A percentile compares a stretch with the other conserved stretches of the same genome.
These are phyloP conservation scores for Scedosporium aurantiacum DNA, from an alignment of 2,329 filamentous ascomycete species.

Conservation along the genomic window DNA sequence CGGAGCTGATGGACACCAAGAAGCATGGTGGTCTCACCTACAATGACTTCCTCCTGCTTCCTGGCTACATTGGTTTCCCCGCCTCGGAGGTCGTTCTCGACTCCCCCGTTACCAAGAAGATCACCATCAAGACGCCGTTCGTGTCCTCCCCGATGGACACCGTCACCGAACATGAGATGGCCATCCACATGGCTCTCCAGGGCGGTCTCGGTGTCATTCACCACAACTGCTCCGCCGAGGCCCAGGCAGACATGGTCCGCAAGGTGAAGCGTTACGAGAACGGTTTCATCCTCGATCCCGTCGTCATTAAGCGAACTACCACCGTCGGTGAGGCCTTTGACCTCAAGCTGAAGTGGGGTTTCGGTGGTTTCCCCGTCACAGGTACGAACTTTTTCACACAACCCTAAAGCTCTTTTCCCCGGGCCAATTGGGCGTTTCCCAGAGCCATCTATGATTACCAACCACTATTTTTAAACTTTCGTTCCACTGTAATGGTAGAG, in stretches of 20 bases:
- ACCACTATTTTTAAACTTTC: slow-evolving; percentile 91
- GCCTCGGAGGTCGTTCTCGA: slow-evolving; percentile 82
- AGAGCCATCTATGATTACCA: slow-evolving; percentile 61
- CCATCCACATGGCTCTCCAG: slow-evolving; percentile 88
- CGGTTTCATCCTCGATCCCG: slow-evolving; percentile 92
- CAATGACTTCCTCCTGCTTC: slow-evolving; percentile 95
- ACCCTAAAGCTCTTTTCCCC: slow-evolving; percentile 11
- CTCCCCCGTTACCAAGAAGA: slow-evolving; percentile 87
- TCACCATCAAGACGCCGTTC: slow-evolving; percentile 91
- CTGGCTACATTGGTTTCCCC: slow-evolving; percentile 96
- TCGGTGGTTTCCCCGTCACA: slow-evolving; percentile 96
- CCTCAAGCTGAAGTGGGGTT: slow-evolving; percentile 96
- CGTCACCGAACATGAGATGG: slow-evolving; percentile 98
- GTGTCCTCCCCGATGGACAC: slow-evolving; percentile 99
- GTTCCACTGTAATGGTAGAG: slow-evolving; percentile 90
- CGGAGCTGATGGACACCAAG: slow-evolving; percentile 81
- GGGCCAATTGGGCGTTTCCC: not conserved
- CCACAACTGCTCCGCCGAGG: slow-evolving; percentile 97
- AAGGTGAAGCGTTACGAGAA: slow-evolving; percentile 99
- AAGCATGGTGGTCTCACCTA: slow-evolving; percentile 91
- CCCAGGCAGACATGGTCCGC: slow-evolving; percentile 96
- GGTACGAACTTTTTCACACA: slow-evolving; percentile 50
- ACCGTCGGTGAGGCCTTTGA: slow-evolving; percentile 86
- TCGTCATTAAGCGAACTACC: slow-evolving; percentile 78
- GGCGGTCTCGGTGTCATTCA: slow-evolving; percentile 91